Base-by-base conservation (phyloP, 768 basidiomycete genomes). In the Mycena alexandri region DNA sequence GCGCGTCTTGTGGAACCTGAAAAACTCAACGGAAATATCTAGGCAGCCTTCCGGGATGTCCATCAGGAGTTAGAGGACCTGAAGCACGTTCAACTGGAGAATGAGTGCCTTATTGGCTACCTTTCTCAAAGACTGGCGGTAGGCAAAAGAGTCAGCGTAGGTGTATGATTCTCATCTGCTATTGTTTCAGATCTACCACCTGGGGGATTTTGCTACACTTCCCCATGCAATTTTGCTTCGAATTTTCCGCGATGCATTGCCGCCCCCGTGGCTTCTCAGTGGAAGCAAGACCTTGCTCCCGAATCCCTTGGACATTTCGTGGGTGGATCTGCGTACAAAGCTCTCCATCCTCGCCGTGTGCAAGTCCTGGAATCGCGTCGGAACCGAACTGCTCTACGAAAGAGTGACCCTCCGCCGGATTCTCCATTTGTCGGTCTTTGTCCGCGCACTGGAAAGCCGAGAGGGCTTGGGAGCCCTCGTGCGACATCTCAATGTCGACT, bases 361-460 rank as follows among this genome's bases (percentile, higher is more conserved):
- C 53, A 54, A 54, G 36, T 54, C 53, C 3, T 54, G 53, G 53
- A 22, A 54, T 11, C 34, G 22, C 12, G n/a, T 54, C 22, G 53
- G 53, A 10, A 54, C 53, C 12, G 36, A 22, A 16, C 36, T 54
- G 10, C 53, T 54, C 13, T 54, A 54, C 12, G 36, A 54, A 24
- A 21, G 21, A 10, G 53, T 54, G 11, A 13, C n/a, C 10, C 22
- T 54, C n/a, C 53, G 53, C 10, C 53, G 53, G 7, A 54, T 54
- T 24, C 14, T 14, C 21, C 53, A 54, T 9, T 13, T 54, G n/a
- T 36, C 53, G 21, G 36, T 54, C 36, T 54, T 54, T 5, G 53
- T 54, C 22, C 53, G 53, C 9, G 29, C 60, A 7, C 50, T 61
- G 7, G 51, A 61, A 16, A 29, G 19, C 2, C 50, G 60, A 1